Percentiles rank a stretch among this genome's conserved stretches.
Evolutionary conservation across 345 rosid genomes (phyloP).

Genomic region (Melastoma malabathricum): DNA sequence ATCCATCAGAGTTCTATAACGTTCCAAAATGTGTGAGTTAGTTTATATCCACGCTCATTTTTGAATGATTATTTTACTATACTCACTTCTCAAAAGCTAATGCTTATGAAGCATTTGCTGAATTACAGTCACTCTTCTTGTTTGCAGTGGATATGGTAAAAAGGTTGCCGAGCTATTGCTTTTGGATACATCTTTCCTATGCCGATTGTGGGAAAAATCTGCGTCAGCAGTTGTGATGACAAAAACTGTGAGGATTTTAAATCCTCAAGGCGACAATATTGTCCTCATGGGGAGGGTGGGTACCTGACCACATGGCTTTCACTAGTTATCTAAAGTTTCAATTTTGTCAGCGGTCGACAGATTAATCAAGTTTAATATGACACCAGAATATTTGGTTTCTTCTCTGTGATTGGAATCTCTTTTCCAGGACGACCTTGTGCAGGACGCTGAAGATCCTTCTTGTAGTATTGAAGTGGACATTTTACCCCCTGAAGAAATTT

Average conservation of each 20-base stretch:
- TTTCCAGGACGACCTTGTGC: constrained; percentile 17
- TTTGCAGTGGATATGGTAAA: constrained; percentile 31
- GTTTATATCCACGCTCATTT: background rate
- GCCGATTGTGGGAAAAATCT: constrained; percentile 53
- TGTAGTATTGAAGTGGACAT: constrained; percentile 44
- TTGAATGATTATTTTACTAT: background rate
- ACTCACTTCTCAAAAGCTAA: too few species aligned
- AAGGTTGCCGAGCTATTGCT: constrained; percentile 42
- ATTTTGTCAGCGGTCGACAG: too few species aligned
- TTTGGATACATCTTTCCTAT: constrained; percentile 37
- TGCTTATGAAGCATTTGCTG: too few species aligned
- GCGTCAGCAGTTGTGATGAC: constrained; percentile 25
- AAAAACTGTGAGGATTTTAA: constrained; percentile 36
- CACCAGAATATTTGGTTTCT: background rate
- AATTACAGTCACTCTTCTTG: too few species aligned
- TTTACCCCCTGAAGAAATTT: constrained; percentile 36
- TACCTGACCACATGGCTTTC: constrained; percentile 5
- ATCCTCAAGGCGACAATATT: constrained; percentile 37
- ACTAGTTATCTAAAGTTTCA: too few species aligned
- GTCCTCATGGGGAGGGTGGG: constrained; percentile 43
- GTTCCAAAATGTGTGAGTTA: constrained; percentile 34
- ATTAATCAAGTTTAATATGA: background rate
- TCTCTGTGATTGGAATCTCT: constrained; percentile 5
- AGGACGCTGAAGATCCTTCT: constrained; percentile 27
- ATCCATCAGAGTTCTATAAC: constrained; percentile 37